A percentile compares a stretch with the other conserved stretches of the same genome.
Conservation (phyloP, 805 yeast genomes). For the Wickerhamia fluorescens region DNA sequence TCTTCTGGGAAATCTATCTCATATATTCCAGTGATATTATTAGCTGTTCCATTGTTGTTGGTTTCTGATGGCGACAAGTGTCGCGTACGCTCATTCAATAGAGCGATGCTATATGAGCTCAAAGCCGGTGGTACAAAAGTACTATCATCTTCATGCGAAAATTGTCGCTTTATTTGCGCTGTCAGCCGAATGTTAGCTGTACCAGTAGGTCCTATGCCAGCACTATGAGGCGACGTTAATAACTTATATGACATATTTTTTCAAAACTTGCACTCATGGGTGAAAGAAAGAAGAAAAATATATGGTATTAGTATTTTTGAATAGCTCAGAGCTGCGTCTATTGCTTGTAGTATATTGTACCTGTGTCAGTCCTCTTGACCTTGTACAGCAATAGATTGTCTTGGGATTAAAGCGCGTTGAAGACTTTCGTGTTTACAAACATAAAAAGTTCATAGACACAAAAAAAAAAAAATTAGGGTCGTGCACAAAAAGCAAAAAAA, state of each 20-base stretch:
- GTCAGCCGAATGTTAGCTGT: too few species aligned
- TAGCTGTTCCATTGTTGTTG: constrained; percentile 2
- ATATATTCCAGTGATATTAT: constrained; percentile 22
- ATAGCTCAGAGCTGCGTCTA: too few species aligned
- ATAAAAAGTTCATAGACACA: constrained; percentile 2
- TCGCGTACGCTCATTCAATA: constrained; percentile 32
- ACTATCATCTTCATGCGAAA: constrained; percentile 38
- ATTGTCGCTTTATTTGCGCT: too few species aligned
- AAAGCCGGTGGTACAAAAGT: constrained; percentile 54
- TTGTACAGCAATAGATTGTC: too few species aligned
- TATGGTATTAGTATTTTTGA: too few species aligned
- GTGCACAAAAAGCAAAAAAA: constrained; percentile 4
- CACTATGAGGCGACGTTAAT: too few species aligned
- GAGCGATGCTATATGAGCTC: constrained; percentile 51
- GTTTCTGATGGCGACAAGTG: constrained; percentile 5
- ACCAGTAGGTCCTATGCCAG: too few species aligned
- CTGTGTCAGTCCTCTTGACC: too few species aligned
- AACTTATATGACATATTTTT: too few species aligned
- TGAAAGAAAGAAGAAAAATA: too few species aligned
- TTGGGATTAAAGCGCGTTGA: constrained; percentile 6
- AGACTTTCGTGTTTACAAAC: constrained; percentile 4
- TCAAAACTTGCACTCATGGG: too few species aligned
- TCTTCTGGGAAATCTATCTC: constrained; percentile 27
- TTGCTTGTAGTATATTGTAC: too few species aligned
- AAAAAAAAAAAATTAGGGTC: background rate